These are phyloP conservation scores for Nitzschia sp. DNA, from an alignment of 108 stramenopile species.

Conservation along the genomic window DNA sequence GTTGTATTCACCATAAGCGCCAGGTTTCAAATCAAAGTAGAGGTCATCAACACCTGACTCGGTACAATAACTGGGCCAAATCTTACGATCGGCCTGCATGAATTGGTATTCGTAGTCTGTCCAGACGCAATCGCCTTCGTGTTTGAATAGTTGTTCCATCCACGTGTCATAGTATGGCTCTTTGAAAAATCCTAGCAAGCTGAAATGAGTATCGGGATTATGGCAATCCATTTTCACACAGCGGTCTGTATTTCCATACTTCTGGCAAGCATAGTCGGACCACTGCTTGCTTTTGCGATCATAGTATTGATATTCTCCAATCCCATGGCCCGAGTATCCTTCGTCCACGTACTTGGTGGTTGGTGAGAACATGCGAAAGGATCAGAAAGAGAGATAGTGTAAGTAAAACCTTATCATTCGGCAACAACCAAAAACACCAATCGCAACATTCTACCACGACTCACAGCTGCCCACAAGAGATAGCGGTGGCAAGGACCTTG, in stretches of 20 bases:
- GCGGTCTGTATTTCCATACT: constrained; percentile 20
- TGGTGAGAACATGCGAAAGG: neutral
- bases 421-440: no score
- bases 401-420: no score
- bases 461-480: constrained; percentile 55
- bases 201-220: constrained; percentile 42
- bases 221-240: constrained; percentile 77
- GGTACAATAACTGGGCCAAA: constrained; percentile 40
- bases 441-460: no score
- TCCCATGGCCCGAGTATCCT: constrained; percentile 49
- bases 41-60: constrained; percentile 7
- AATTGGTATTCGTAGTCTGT: constrained; percentile 56
- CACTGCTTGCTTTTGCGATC: constrained; percentile 32
- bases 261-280: constrained; percentile 42
- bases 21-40: constrained; percentile 66
- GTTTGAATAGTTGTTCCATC: constrained; percentile 71
- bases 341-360: constrained; percentile 48
- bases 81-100: constrained; percentile 36
- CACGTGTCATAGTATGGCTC: constrained; percentile 49
- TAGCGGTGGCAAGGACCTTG: constrained; percentile 37
- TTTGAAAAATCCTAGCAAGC: constrained; percentile 66
- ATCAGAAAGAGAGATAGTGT: no score
- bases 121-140: constrained; percentile 67
- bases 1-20: constrained; percentile 34
- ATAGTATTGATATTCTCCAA: constrained; percentile 55